Evolutionary conservation across 176 grass and related monocot species (phyloP).

Genomic region (Oryza meyeriana): DNA sequence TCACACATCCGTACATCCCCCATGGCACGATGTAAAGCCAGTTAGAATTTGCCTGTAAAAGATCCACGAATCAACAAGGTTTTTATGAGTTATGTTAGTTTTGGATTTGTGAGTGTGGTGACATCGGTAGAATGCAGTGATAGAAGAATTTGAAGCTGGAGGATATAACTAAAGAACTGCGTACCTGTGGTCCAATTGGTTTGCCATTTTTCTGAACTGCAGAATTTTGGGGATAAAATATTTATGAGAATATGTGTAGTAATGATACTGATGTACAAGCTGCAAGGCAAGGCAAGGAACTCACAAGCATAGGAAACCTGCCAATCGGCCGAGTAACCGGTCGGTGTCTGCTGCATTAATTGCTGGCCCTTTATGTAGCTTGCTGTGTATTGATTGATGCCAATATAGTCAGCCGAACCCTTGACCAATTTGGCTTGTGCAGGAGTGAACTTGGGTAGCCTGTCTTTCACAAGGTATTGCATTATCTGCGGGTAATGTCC

Average conservation of each 20-base stretch:
- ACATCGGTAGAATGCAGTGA: background rate
- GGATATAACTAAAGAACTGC: background rate
- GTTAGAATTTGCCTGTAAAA: conserved; percentile 60
- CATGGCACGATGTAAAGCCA: conserved; percentile 86
- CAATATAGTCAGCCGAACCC: conserved; percentile 82
- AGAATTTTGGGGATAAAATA: conserved; percentile 15
- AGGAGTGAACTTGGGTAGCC: conserved; percentile 60
- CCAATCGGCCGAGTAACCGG: conserved; percentile 78
- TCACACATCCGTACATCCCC: conserved; percentile 84
- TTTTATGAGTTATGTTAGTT: background rate
- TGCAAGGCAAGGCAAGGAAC: conserved; percentile 18
- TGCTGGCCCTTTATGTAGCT: conserved; percentile 62
- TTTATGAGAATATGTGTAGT: background rate
- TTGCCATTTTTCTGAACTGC: conserved; percentile 58
- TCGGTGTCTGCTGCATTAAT: conserved; percentile 35
- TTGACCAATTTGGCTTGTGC: conserved; percentile 73
- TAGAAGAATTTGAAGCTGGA: background rate
- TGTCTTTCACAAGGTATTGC: conserved; percentile 65
- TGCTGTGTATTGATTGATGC: conserved; percentile 87
- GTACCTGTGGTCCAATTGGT: conserved; percentile 73
- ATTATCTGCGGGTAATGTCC: conserved; percentile 74
- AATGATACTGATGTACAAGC: background rate
- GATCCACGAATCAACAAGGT: background rate
- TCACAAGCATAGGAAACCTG: conserved; percentile 49
- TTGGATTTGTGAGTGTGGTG: background rate